phyloP scores from a whole-genome alignment of 495 filamentous ascomycete genomes.

The Aspergillus saccharolyticus region DNA sequence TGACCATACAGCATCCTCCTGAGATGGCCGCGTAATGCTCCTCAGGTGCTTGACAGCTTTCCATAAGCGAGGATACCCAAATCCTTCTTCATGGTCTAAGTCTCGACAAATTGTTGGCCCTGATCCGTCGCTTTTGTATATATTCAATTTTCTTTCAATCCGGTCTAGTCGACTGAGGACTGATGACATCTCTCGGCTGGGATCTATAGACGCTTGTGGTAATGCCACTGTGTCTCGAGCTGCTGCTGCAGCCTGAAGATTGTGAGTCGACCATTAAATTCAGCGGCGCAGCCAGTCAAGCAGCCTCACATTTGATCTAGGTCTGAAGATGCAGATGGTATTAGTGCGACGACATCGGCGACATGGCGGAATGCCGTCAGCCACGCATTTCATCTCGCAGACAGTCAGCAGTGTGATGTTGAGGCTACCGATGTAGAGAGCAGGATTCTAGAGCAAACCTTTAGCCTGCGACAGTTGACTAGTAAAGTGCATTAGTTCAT shows the following conservation, averaged over 20 bases:
- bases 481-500: not conserved
- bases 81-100: slow-evolving; percentile 16
- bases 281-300: not conserved
- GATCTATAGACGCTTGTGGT: not conserved
- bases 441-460: slow-evolving; percentile 24
- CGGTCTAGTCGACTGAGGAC: slow-evolving; percentile 32
- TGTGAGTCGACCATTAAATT: not conserved
- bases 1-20: slow-evolving; percentile 31
- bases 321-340: slow-evolving; percentile 36
- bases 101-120: slow-evolving; percentile 1
- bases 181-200: slow-evolving; percentile 18
- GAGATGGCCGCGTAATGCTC: slow-evolving; percentile 22
- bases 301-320: slow-evolving; percentile 35
- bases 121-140: slow-evolving; percentile 13
- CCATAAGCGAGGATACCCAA: slow-evolving; percentile 23
- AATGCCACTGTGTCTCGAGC: slow-evolving; percentile 20
- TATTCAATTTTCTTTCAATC: slow-evolving; percentile 34
- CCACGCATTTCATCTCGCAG: slow-evolving; percentile 38
- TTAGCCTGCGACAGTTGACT: slow-evolving; percentile 40
- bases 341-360: slow-evolving; percentile 31
- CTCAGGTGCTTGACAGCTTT: slow-evolving; percentile 27
- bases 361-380: slow-evolving; percentile 33
- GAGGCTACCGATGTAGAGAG: no score
- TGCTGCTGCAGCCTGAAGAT: slow-evolving; percentile 26
- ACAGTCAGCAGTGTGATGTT: no score